Evolutionary conservation across 371 early-diverging fungal genomes (phyloP).

Genomic region (Apophysomyces elegans): DNA sequence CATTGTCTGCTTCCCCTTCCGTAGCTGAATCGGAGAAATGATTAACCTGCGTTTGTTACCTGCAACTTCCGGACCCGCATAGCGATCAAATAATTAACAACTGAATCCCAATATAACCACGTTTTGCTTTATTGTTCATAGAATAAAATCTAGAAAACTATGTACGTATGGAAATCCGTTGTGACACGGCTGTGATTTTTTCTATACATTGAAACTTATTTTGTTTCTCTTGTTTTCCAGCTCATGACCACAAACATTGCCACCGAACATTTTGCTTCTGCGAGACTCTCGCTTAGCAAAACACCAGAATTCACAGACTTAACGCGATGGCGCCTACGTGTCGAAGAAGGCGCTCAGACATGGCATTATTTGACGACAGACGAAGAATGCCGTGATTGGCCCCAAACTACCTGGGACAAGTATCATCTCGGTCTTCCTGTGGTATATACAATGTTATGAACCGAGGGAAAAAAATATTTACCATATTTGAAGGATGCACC

Average conservation of each 20-base stretch:
- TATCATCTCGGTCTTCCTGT: constrained; percentile 89
- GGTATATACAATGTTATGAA: constrained; percentile 35
- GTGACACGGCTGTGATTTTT: too few species aligned
- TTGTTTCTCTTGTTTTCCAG: background rate
- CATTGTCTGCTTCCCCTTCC: too few species aligned
- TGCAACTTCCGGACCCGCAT: too few species aligned
- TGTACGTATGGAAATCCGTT: too few species aligned
- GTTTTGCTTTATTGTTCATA: too few species aligned
- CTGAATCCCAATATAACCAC: too few species aligned
- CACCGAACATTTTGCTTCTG: constrained; percentile 29
- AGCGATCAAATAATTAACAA: too few species aligned
- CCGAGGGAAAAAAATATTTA: too few species aligned
- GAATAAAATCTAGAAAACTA: too few species aligned
- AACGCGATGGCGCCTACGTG: constrained; percentile 77
- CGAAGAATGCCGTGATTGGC: constrained; percentile 66
- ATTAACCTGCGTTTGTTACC: too few species aligned
- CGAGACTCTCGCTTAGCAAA: constrained; percentile 35
- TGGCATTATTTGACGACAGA: constrained; percentile 88
- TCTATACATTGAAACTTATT: background rate
- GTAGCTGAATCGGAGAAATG: too few species aligned
- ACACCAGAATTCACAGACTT: constrained; percentile 68
- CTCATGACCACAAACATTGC: background rate
- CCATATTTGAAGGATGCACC: constrained; percentile 52
- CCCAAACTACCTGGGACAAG: constrained; percentile 81
- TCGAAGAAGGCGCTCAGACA: constrained; percentile 86